Evolutionary conservation across 2,329 filamentous ascomycete species (phyloP), one percentile per base, ranked within the genome.

Genomic region (Byssothecium circinans): DNA sequence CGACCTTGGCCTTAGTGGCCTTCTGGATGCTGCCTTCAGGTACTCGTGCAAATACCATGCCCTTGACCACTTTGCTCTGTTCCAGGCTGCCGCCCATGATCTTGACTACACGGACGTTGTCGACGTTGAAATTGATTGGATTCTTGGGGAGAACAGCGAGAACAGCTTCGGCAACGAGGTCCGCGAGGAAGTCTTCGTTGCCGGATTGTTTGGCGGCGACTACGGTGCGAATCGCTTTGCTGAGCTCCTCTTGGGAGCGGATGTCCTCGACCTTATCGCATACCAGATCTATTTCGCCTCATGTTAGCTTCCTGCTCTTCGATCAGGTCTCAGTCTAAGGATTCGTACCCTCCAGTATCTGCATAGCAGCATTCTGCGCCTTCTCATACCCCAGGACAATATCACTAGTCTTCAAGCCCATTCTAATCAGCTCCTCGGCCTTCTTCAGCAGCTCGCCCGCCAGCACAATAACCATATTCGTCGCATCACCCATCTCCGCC

Each of bases 31-130:
- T 75, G 40, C 92, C 91, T 68, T 96, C 87, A n/a, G 94, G 94
- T 74, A 96, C 89, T 69, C 95, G 88, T 64, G 90, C 87, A 70
- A 99, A 97, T 43, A 99, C 95, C 94, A 99, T 99, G 58, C 94
- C 94, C 80, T 89, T 95, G 51, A 99, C 87, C 12, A 99, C 92
- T 58, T 84, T 86, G 72, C 91, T 96, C 78, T 99, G 91, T 66
- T 95, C 89, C 68, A 99, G 78, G 70, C 88, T 91, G 57, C 94
- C 92, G 62, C 94, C 94, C 92, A 99, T 97, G 67, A 99, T 99
- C 82, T 99, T 99, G 64, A 99, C 95, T 49, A 99, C 95, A 51
- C 94, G 89, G 64, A 99, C 87, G 74, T 99, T 99, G 79, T 99
- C 94, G 57, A 99, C 91, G 75, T 96, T 99, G 82, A 99, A 99